phyloP scores from a whole-genome alignment of 2,329 filamentous ascomycete genomes.

The Harringtonia aguacate region DNA sequence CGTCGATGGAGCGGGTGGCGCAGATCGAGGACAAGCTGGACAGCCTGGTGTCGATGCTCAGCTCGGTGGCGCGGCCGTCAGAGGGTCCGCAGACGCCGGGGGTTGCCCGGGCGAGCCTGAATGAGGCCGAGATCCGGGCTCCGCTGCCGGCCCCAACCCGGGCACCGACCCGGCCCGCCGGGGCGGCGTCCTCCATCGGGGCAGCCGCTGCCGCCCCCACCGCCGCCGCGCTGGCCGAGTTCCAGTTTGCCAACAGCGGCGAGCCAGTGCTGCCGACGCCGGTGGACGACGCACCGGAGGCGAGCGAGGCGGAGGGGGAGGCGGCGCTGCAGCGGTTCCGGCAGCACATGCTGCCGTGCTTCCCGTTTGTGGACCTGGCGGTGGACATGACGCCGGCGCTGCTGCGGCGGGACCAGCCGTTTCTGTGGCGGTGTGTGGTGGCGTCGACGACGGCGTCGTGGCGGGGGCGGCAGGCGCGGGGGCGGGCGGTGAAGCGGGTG shows the following conservation, averaged over 20 bases:
- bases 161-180: too few relatives aligned
- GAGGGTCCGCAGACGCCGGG: conserved; percentile 9
- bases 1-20: conserved; percentile 23
- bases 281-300: conserved; percentile 7
- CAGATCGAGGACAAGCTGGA: conserved; percentile 40
- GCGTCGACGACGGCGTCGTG: conserved; percentile 32
- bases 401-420: conserved; percentile 31
- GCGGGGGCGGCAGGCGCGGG: conserved; percentile 26
- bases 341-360: conserved; percentile 20
- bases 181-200: too few relatives aligned
- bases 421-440: conserved; percentile 41
- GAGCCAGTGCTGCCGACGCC: neutral
- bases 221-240: too few relatives aligned
- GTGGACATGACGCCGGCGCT: conserved; percentile 23
- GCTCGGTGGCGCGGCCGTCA: conserved; percentile 16
- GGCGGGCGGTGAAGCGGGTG: conserved; percentile 29
- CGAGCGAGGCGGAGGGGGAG: conserved; percentile 2
- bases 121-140: too few relatives aligned
- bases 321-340: conserved; percentile 27
- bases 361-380: conserved; percentile 22
- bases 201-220: too few relatives aligned
- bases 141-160: too few relatives aligned
- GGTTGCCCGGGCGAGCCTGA: conserved; percentile 6
- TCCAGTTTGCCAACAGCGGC: too few relatives aligned
- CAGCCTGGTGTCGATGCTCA: conserved; percentile 31